Evolutionary conservation across 176 grass and related monocot genomes (phyloP).

Genomic region (Oryza glumipatula): DNA sequence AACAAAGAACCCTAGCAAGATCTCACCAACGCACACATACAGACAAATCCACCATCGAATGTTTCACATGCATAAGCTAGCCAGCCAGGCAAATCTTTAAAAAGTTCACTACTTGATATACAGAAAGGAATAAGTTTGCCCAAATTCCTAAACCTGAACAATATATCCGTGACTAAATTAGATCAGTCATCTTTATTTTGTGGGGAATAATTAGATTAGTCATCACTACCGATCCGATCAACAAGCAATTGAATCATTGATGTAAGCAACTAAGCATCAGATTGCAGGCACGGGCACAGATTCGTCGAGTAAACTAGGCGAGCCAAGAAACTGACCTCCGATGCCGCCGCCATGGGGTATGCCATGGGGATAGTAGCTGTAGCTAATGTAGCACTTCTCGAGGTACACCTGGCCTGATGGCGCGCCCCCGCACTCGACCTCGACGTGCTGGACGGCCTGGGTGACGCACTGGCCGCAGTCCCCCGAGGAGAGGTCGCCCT

Average conservation of each 20-base stretch:
- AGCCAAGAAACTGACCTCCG: conserved; percentile 35
- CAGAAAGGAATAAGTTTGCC: neutral
- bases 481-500: conserved; percentile 80
- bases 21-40: conserved; percentile 43
- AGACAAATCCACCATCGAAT: conserved; percentile 44
- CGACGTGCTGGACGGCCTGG: conserved; percentile 87
- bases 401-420: conserved; percentile 90
- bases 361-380: conserved; percentile 85
- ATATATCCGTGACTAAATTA: neutral
- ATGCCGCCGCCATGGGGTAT: conserved; percentile 52
- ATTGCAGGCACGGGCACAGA: conserved; percentile 12
- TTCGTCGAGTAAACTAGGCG: neutral
- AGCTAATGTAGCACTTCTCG: conserved; percentile 99
- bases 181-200: neutral
- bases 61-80: conserved; percentile 24
- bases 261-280: neutral
- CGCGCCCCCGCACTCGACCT: conserved; percentile 93
- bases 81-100: conserved; percentile 2
- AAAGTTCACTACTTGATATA: neutral
- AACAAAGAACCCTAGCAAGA: conserved; percentile 43
- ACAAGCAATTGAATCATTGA: neutral
- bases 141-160: neutral
- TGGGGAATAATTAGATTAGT: neutral
- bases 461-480: conserved; percentile 82
- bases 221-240: neutral